A percentile compares a stretch with the other conserved stretches of the same genome.
These are phyloP conservation scores for Botrytis sinoallii DNA, from an alignment of 2,329 filamentous ascomycete genomes.

Conservation along the genomic window DNA sequence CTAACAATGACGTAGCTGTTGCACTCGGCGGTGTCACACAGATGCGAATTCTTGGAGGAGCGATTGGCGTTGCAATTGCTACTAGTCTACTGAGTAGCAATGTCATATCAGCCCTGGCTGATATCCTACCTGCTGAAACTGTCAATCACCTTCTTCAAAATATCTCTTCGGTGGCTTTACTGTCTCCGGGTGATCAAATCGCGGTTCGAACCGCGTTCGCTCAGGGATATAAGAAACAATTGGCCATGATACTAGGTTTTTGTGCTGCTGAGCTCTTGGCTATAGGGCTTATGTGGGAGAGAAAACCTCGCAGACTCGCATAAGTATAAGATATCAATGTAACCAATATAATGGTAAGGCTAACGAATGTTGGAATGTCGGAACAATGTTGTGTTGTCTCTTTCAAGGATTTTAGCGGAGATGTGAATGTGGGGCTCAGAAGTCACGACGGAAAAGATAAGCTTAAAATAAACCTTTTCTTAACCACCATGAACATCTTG, in stretches of 20 bases:
- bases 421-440: too few species aligned
- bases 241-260: not conserved
- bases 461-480: not conserved
- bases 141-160: not conserved
- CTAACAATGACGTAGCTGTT: not conserved
- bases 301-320: not conserved
- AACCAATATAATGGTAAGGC: not conserved
- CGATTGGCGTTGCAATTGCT: slow-evolving; percentile 54
- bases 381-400: too few species aligned
- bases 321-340: not conserved
- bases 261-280: not conserved
- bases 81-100: slow-evolving; percentile 55
- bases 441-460: not conserved
- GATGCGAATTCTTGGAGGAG: slow-evolving; percentile 57
- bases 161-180: not conserved
- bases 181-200: not conserved
- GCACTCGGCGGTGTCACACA: slow-evolving; percentile 46
- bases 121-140: not conserved
- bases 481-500: not conserved
- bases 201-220: not conserved
- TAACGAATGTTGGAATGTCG: not conserved
- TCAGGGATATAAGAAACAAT: not conserved
- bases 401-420: too few species aligned
- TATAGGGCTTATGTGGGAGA: not conserved
- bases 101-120: not conserved